phyloP scores from a whole-genome alignment of 2,329 filamentous ascomycete species.

The Fusarium goolgardi region DNA sequence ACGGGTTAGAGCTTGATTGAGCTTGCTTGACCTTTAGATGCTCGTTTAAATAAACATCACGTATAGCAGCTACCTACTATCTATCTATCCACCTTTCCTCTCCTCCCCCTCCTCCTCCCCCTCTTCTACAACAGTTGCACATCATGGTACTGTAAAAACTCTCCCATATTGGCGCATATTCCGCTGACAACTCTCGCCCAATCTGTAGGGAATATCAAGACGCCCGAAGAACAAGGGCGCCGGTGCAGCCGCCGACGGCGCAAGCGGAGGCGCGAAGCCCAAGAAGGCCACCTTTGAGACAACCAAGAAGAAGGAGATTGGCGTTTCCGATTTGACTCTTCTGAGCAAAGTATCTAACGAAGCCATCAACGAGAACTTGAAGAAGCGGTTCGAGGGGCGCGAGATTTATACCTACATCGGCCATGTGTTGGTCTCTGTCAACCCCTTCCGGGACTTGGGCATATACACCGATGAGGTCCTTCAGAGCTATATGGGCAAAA shows the following conservation, averaged over 20 bases:
- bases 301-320: conserved; percentile 99
- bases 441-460: conserved; percentile 95
- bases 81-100: conserved; percentile 33
- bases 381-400: conserved; percentile 95
- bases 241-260: conserved; percentile 55
- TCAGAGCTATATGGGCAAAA: conserved; percentile 95
- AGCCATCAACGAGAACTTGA: conserved; percentile 98
- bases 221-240: conserved; percentile 57
- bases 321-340: conserved; percentile 95
- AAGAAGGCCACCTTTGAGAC: conserved; percentile 97
- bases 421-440: conserved; percentile 98
- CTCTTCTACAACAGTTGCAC: conserved; percentile 33
- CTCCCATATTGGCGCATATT: conserved; percentile 20
- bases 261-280: conserved; percentile 69
- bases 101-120: conserved; percentile 33
- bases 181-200: conserved; percentile 29
- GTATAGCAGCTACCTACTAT: conserved; percentile 24
- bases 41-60: conserved; percentile 37
- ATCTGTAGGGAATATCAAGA: conserved; percentile 54
- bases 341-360: conserved; percentile 99
- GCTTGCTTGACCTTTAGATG: conserved; percentile 42
- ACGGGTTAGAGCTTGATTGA: conserved; percentile 7
- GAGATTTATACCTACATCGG: conserved; percentile 99
- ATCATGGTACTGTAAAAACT: conserved; percentile 51
- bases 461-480: conserved; percentile 97